These are phyloP conservation scores for Leptomonas seymouri DNA, from an alignment of 208 protist genomes.

Conservation along the genomic window DNA sequence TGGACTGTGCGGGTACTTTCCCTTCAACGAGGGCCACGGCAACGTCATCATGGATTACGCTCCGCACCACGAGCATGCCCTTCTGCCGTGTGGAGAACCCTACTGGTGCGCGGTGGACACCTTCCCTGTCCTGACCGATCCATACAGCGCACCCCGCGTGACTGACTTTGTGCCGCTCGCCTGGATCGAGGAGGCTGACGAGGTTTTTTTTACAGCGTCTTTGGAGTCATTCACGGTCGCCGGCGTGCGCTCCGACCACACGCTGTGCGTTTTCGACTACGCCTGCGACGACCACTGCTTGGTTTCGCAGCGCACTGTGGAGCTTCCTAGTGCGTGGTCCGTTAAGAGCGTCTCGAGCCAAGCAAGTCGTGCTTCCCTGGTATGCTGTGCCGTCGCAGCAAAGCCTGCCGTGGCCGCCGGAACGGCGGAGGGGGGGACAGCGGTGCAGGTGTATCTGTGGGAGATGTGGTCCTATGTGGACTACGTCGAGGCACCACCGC, in stretches of 20 bases:
- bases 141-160: conserved; percentile 37
- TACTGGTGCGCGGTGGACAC: conserved; percentile 59
- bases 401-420: neutral
- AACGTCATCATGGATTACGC: conserved; percentile 82
- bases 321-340: conserved; percentile 35
- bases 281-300: conserved; percentile 36
- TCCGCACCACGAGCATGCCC: conserved; percentile 49
- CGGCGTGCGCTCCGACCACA: conserved; percentile 45
- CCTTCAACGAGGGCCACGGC: conserved; percentile 78
- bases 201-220: conserved; percentile 65
- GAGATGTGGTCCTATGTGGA: conserved; percentile 53
- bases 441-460: conserved; percentile 59
- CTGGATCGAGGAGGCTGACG: conserved; percentile 52
- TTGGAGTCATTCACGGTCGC: conserved; percentile 52
- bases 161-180: conserved; percentile 75
- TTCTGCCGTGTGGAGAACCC: conserved; percentile 52
- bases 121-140: conserved; percentile 44
- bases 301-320: conserved; percentile 55
- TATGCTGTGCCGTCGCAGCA: conserved; percentile 40
- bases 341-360: conserved; percentile 63
- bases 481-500: conserved; percentile 9
- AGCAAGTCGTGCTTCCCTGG: conserved; percentile 46
- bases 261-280: conserved; percentile 69
- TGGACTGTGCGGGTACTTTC: conserved; percentile 73
- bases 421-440: neutral